Conservation (phyloP, 768 basidiomycete species). For the Amanita fuliginea region DNA sequence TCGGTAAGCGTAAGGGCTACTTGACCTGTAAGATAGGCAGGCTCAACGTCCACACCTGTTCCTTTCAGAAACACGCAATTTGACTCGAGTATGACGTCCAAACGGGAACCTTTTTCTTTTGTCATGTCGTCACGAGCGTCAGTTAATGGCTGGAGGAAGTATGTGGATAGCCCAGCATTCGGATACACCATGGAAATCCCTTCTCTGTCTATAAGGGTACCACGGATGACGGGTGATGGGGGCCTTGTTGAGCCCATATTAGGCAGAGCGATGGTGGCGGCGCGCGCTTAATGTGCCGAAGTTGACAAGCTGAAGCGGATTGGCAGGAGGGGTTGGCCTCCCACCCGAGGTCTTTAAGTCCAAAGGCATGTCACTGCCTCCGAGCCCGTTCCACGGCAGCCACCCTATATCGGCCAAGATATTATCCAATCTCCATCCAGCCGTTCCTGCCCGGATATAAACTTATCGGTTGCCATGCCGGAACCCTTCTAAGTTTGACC, state of each 20-base stretch:
- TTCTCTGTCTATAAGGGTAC: not conserved
- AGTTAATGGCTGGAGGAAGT: not conserved
- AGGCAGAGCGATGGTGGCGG: not conserved
- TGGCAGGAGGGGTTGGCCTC: not conserved
- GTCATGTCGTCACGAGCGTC: slow-evolving; percentile 22
- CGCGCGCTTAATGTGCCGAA: not conserved
- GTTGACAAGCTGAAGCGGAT: not conserved
- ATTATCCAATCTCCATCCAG: no score
- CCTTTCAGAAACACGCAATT: slow-evolving; percentile 67
- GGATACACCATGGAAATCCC: slow-evolving; percentile 2
- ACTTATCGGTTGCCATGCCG: no score
- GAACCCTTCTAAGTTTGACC: no score
- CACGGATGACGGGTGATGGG: not conserved
- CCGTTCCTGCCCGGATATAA: no score
- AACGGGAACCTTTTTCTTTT: slow-evolving; percentile 35
- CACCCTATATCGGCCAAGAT: no score
- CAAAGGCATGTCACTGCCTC: no score
- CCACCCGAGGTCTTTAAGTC: no score
- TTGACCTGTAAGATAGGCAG: slow-evolving; percentile 70
- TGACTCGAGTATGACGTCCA: slow-evolving; percentile 71
- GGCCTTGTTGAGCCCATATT: slow-evolving; percentile 3
- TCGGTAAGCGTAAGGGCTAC: slow-evolving; percentile 74
- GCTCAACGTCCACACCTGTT: slow-evolving; percentile 74
- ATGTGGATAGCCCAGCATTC: not conserved
- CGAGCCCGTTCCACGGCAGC: no score